These are phyloP conservation scores for Arabidopsis hybrid DNA, from an alignment of 441 rosid genomes.

Conservation along the genomic window DNA sequence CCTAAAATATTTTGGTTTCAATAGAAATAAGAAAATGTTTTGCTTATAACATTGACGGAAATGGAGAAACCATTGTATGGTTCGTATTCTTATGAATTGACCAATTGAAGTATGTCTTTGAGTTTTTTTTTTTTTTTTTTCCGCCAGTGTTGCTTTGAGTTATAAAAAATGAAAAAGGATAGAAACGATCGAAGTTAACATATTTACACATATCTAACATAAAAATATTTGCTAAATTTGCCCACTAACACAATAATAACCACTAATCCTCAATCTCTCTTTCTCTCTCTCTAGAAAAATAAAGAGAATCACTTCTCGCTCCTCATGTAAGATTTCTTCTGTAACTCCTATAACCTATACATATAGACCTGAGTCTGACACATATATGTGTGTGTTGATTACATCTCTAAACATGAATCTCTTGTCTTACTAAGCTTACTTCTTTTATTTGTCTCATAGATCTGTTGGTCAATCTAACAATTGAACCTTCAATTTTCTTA, in stretches of 20 bases:
- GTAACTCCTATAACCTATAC: not conserved
- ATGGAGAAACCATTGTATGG: too few relatives aligned
- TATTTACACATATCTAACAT: not conserved
- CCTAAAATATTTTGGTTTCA: not conserved
- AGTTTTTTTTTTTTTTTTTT: too few relatives aligned
- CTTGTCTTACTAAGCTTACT: conserved; percentile 3
- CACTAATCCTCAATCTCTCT: conserved; percentile 19
- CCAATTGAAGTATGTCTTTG: too few relatives aligned
- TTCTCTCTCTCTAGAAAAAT: conserved; percentile 24
- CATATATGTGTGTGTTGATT: conserved; percentile 3
- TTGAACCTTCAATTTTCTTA: conserved; percentile 17
- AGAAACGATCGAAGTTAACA: not conserved
- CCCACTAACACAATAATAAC: conserved; percentile 13
- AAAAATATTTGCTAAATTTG: conserved; percentile 9
- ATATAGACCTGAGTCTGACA: not conserved
- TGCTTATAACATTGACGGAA: too few relatives aligned
- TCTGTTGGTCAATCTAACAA: conserved; percentile 26
- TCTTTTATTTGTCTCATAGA: conserved; percentile 16
- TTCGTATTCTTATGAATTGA: too few relatives aligned
- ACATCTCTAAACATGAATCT: conserved; percentile 8
- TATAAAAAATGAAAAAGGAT: not conserved
- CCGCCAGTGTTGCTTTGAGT: too few relatives aligned
- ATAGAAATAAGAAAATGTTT: not conserved
- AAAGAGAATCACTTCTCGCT: conserved; percentile 20
- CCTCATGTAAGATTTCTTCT: conserved; percentile 32